Evolutionary conservation across 495 filamentous ascomycete genomes (phyloP).

Genomic region (Podospora tetraspora): DNA sequence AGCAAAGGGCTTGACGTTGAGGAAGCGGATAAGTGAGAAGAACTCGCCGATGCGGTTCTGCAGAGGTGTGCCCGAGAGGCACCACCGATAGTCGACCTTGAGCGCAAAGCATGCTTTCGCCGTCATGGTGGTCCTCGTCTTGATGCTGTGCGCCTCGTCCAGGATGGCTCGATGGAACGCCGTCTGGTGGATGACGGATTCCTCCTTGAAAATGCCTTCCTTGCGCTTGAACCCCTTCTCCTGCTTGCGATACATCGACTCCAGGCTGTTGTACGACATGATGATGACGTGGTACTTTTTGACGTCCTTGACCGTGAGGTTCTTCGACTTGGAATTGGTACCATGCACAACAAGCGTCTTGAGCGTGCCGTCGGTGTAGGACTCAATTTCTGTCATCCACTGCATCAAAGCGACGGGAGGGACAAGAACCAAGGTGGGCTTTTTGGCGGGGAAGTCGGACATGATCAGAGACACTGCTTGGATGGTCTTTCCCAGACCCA

Average conservation of each 20-base stretch:
- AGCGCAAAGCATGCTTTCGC: slow-evolving; percentile 93
- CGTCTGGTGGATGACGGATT: slow-evolving; percentile 81
- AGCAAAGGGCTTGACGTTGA: slow-evolving; percentile 80
- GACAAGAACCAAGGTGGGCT: slow-evolving; percentile 81
- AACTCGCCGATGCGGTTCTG: slow-evolving; percentile 97
- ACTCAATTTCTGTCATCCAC: slow-evolving; percentile 88
- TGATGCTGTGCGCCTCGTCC: slow-evolving; percentile 96
- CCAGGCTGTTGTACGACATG: slow-evolving; percentile 91
- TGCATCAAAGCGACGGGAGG: slow-evolving; percentile 96
- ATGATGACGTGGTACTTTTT: slow-evolving; percentile 86
- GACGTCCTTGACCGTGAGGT: slow-evolving; percentile 63
- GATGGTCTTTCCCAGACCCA: slow-evolving; percentile 98
- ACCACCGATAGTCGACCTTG: slow-evolving; percentile 84
- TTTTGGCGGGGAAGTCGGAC: slow-evolving; percentile 83
- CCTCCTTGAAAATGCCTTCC: slow-evolving; percentile 63
- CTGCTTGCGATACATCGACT: slow-evolving; percentile 87
- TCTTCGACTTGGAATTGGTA: slow-evolving; percentile 75
- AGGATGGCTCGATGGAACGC: slow-evolving; percentile 87
- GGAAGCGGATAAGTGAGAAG: slow-evolving; percentile 87
- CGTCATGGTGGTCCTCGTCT: slow-evolving; percentile 79
- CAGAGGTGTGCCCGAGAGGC: slow-evolving; percentile 87
- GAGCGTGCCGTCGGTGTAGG: slow-evolving; percentile 83
- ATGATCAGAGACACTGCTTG: slow-evolving; percentile 95
- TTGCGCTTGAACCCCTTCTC: slow-evolving; percentile 82
- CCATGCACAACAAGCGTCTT: slow-evolving; percentile 88